Percentiles rank a stretch among this genome's conserved stretches.
Conservation (phyloP, 768 basidiomycete genomes). For the Lentinula lateritia region DNA sequence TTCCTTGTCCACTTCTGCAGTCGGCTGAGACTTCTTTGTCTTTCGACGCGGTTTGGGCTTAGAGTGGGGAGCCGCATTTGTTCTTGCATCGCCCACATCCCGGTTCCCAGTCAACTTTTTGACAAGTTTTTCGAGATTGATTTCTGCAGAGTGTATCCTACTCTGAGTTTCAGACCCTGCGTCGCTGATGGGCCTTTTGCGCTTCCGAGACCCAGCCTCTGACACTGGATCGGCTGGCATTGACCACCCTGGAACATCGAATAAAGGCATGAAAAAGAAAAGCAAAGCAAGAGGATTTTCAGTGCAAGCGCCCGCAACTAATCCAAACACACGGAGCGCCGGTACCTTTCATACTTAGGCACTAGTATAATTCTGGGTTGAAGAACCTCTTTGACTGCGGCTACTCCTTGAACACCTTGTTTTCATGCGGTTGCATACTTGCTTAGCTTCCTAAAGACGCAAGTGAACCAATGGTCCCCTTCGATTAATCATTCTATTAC, state of each 20-base stretch:
- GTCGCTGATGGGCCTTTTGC: slow-evolving; percentile 39
- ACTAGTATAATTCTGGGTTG: no score
- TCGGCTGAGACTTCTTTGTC: slow-evolving; percentile 7
- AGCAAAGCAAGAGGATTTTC: not conserved
- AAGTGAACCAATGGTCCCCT: no score
- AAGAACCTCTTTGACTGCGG: no score
- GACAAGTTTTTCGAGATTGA: slow-evolving; percentile 60
- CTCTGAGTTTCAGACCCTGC: slow-evolving; percentile 22
- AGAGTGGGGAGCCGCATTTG: slow-evolving; percentile 11
- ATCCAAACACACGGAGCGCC: no score
- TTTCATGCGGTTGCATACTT: no score
- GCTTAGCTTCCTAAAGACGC: no score
- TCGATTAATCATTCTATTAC: no score
- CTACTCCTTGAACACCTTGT: no score
- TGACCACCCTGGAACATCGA: slow-evolving; percentile 69
- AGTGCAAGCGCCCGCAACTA: no score
- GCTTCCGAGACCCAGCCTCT: slow-evolving; percentile 42
- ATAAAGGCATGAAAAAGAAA: slow-evolving; percentile 36
- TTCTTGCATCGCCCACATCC: slow-evolving; percentile 13
- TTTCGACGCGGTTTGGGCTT: slow-evolving; percentile 16
- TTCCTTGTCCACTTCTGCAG: slow-evolving; percentile 14
- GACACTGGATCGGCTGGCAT: slow-evolving; percentile 38
- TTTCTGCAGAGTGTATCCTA: slow-evolving; percentile 28
- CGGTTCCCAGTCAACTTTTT: slow-evolving; percentile 32
- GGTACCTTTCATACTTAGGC: no score